These are phyloP conservation scores for Alternaria sp. DNA, from an alignment of 2,329 filamentous ascomycete genomes.

Conservation along the genomic window DNA sequence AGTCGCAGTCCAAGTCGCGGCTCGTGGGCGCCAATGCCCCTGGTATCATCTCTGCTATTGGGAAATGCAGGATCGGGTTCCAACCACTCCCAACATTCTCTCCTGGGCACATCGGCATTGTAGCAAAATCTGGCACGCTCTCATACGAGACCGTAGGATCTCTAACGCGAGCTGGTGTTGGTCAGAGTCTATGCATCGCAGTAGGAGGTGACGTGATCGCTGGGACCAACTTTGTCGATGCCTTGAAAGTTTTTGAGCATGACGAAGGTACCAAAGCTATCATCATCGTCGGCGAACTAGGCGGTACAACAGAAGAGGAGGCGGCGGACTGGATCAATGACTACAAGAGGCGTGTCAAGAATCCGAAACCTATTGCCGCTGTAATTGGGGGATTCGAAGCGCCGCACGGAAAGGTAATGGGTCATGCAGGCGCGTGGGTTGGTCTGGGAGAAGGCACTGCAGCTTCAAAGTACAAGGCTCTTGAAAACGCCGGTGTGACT, in stretches of 20 bases:
- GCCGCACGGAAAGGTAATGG: constrained; percentile 74
- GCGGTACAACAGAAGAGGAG: constrained; percentile 73
- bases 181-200: constrained; percentile 79
- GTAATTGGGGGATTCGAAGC: constrained; percentile 73
- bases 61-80: constrained; percentile 76
- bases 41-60: constrained; percentile 78
- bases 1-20: constrained; percentile 75
- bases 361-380: constrained; percentile 79
- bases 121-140: constrained; percentile 82
- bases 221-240: constrained; percentile 78
- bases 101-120: constrained; percentile 75
- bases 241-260: constrained; percentile 70
- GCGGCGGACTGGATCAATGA: constrained; percentile 78
- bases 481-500: constrained; percentile 72
- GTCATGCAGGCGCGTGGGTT: constrained; percentile 79
- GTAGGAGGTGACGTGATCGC: constrained; percentile 80
- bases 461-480: constrained; percentile 70
- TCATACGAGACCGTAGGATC: constrained; percentile 83
- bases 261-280: constrained; percentile 76
- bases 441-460: constrained; percentile 72
- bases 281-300: constrained; percentile 76
- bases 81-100: constrained; percentile 78
- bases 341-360: constrained; percentile 65
- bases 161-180: constrained; percentile 75
- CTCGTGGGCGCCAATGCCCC: constrained; percentile 84